Percentiles rank a stretch among this genome's conserved stretches.
phyloP scores from a whole-genome alignment of 225 moss, liverwort and hornwort genomes.

The Rhytidiadelphus loreus region DNA sequence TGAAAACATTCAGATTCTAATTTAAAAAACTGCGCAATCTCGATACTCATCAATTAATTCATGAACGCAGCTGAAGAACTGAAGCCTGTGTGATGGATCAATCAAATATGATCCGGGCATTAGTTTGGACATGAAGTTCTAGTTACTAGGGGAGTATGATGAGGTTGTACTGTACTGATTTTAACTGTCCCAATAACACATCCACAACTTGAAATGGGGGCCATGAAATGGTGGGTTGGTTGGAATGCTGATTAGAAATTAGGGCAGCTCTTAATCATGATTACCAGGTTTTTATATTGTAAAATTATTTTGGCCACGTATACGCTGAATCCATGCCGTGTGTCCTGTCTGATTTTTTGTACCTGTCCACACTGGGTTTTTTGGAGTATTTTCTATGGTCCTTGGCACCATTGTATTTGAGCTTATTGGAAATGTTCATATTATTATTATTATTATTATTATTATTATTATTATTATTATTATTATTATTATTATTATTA shows the following conservation, averaged over 20 bases:
- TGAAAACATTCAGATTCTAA: no score
- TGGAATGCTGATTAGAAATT: not conserved
- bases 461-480: no score
- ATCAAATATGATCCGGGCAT: not conserved
- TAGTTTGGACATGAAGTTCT: not conserved
- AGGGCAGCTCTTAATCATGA: slow-evolving; percentile 1
- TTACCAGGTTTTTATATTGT: not conserved
- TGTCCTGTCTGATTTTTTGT: not conserved
- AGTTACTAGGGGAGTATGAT: not conserved
- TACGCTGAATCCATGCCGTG: not conserved
- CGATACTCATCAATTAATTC: not conserved
- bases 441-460: no score
- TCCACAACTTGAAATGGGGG: not conserved
- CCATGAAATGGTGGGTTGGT: not conserved
- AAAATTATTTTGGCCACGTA: not conserved
- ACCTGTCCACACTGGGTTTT: not conserved
- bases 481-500: no score
- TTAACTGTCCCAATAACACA: not conserved
- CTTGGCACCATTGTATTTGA: not conserved
- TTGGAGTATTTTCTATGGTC: not conserved
- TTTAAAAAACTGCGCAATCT: not conserved
- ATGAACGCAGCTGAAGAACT: not conserved
- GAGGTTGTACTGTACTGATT: not conserved
- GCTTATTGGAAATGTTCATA: not conserved
- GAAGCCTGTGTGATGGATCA: not conserved